phyloP scores from a whole-genome alignment of 2,329 filamentous ascomycete genomes.

The Aspergillus versicolor region DNA sequence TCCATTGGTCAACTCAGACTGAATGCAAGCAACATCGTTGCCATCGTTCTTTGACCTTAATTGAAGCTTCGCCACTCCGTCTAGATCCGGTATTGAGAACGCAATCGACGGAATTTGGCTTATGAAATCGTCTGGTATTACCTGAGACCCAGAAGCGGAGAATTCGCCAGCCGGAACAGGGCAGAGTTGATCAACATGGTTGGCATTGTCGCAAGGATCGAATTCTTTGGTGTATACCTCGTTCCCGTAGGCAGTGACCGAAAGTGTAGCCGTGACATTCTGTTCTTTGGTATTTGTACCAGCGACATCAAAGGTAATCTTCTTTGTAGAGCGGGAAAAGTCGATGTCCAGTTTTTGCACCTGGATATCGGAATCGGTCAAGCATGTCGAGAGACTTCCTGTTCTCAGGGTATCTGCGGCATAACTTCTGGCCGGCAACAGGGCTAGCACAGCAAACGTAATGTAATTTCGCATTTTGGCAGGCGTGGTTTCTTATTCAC shows the following conservation, averaged over 20 bases:
- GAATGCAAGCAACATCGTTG: conserved; percentile 74
- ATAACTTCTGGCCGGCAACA: conserved; percentile 46
- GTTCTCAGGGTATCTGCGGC: conserved; percentile 75
- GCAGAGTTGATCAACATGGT: conserved; percentile 72
- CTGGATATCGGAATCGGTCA: conserved; percentile 57
- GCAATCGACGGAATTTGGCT: conserved; percentile 81
- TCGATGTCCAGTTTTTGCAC: conserved; percentile 73
- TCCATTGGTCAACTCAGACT: conserved; percentile 80
- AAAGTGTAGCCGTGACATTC: conserved; percentile 75
- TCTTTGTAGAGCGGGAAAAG: conserved; percentile 73
- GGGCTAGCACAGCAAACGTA: conserved; percentile 26
- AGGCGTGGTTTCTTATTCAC: background rate
- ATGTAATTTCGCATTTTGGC: conserved; percentile 27
- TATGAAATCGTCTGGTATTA: conserved; percentile 70
- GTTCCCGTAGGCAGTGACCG: conserved; percentile 80
- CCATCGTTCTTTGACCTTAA: conserved; percentile 63
- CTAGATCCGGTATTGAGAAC: conserved; percentile 86
- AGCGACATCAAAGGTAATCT: conserved; percentile 76
- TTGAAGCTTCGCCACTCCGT: conserved; percentile 77
- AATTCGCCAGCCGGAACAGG: conserved; percentile 78
- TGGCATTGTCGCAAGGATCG: conserved; percentile 72
- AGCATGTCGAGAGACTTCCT: conserved; percentile 74
- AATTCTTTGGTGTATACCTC: conserved; percentile 77
- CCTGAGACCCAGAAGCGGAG: conserved; percentile 67
- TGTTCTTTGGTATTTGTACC: conserved; percentile 72